phyloP scores from a whole-genome alignment of 305 asterid genomes.

The Rubia peregrina region DNA sequence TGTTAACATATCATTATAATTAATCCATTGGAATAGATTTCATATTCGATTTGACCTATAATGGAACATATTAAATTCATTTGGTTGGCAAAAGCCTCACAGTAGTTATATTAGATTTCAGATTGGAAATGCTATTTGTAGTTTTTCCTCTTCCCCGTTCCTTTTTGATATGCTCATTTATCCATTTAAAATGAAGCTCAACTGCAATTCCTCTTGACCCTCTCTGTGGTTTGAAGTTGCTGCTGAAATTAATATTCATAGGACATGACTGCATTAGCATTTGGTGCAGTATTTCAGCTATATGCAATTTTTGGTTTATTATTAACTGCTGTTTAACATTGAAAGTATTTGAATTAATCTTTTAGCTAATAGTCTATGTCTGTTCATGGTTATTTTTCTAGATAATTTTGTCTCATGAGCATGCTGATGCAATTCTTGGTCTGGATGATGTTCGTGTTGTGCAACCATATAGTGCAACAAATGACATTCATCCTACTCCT shows the following conservation, averaged over 20 bases:
- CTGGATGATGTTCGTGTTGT: constrained; percentile 85
- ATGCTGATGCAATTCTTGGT: constrained; percentile 98
- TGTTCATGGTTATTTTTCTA: constrained; percentile 31
- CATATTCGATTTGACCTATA: background rate
- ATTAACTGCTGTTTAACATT: background rate
- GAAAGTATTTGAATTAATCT: background rate
- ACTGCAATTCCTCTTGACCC: background rate
- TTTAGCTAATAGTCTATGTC: constrained; percentile 3
- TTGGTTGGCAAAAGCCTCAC: background rate
- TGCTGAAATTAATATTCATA: background rate
- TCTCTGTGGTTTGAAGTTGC: background rate
- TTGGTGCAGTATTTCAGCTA: background rate
- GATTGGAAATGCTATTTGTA: background rate
- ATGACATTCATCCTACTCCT: constrained; percentile 88
- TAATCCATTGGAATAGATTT: background rate
- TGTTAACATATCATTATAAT: too few species aligned
- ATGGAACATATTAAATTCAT: background rate
- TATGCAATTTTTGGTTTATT: background rate
- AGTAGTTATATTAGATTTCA: background rate
- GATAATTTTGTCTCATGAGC: constrained; percentile 95
- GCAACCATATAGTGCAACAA: constrained; percentile 85
- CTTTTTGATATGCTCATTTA: background rate
- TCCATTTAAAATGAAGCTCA: background rate
- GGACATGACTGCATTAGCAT: constrained; percentile 5
- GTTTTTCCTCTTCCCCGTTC: background rate